phyloP scores from a whole-genome alignment of 192 early-diverging fungal species.

The Mortierella claussenii region DNA sequence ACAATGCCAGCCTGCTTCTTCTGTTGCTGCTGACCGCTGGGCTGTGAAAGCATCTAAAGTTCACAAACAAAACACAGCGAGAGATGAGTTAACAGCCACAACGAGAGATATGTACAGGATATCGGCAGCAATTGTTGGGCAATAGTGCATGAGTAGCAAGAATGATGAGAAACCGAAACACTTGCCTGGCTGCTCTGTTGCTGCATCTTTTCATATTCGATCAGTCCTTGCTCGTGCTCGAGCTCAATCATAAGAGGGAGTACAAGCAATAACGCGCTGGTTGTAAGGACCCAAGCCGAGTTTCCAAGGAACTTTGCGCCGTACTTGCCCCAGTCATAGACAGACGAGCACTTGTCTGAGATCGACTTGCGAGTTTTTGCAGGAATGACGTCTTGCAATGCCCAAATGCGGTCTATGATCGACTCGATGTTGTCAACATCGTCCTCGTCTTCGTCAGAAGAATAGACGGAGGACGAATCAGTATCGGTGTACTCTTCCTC shows the following conservation, averaged over 20 bases:
- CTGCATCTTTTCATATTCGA: slow-evolving; percentile 80
- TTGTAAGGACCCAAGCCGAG: slow-evolving; percentile 89
- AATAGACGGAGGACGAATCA: slow-evolving; percentile 68
- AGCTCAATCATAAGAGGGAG: slow-evolving; percentile 89
- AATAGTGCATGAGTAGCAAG: neutral
- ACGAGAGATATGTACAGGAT: neutral
- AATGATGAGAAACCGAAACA: neutral
- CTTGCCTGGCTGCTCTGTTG: slow-evolving; percentile 42
- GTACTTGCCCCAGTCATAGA: slow-evolving; percentile 67
- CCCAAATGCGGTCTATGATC: slow-evolving; percentile 80
- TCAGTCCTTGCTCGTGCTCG: slow-evolving; percentile 86
- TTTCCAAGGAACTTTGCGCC: slow-evolving; percentile 77
- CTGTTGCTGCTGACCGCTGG: slow-evolving; percentile 45
- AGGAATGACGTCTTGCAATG: slow-evolving; percentile 90
- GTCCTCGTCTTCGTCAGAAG: slow-evolving; percentile 68
- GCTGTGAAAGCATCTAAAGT: slow-evolving; percentile 37
- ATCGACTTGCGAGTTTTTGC: slow-evolving; percentile 73
- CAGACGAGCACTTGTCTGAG: slow-evolving; percentile 59
- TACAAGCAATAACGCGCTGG: slow-evolving; percentile 82
- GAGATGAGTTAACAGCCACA: neutral
- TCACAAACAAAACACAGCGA: neutral
- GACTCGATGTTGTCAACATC: slow-evolving; percentile 76
- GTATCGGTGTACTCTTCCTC: slow-evolving; percentile 57
- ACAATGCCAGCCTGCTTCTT: slow-evolving; percentile 48
- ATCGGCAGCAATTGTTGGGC: no score